phyloP scores from a whole-genome alignment of 495 filamentous ascomycete genomes.

The Lepidopterella palustris region DNA sequence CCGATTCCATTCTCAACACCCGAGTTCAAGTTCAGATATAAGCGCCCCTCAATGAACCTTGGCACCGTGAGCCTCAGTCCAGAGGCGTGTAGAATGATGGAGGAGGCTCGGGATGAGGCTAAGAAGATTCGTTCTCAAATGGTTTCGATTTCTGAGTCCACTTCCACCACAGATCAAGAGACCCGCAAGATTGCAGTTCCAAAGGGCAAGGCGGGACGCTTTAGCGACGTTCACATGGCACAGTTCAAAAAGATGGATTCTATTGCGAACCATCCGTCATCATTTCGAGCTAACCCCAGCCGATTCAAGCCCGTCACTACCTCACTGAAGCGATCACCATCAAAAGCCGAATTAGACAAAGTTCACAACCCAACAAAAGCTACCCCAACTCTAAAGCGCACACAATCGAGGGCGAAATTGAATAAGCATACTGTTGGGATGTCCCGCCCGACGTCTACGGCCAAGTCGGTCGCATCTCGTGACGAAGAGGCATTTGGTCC shows the following conservation, averaged over 20 bases:
- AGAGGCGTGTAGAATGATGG: conserved; percentile 72
- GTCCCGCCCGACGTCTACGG: conserved; percentile 33
- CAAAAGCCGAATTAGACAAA: conserved; percentile 66
- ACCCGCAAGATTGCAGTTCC: conserved; percentile 67
- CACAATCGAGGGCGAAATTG: conserved; percentile 37
- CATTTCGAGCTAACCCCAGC: conserved; percentile 59
- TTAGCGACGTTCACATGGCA: conserved; percentile 73
- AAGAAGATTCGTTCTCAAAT: conserved; percentile 56
- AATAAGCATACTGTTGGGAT: conserved; percentile 32
- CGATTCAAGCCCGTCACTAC: conserved; percentile 49
- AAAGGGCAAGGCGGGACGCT: conserved; percentile 69
- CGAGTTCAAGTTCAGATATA: conserved; percentile 68
- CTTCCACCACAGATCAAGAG: conserved; percentile 31
- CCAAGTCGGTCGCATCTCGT: conserved; percentile 11
- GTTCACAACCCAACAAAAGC: conserved; percentile 31
- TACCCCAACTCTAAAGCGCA: conserved; percentile 21
- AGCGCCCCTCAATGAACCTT: conserved; percentile 42
- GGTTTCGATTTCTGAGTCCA: conserved; percentile 14
- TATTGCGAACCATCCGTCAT: conserved; percentile 76
- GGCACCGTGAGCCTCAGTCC: no score
- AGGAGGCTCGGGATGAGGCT: conserved; percentile 63
- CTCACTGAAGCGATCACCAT: conserved; percentile 66
- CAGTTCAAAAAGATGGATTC: conserved; percentile 97
- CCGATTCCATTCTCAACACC: conserved; percentile 33
- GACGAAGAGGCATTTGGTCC: conserved; percentile 30